These are phyloP conservation scores for Cantharellus anzutake DNA, from an alignment of 768 basidiomycete genomes.

Conservation along the genomic window DNA sequence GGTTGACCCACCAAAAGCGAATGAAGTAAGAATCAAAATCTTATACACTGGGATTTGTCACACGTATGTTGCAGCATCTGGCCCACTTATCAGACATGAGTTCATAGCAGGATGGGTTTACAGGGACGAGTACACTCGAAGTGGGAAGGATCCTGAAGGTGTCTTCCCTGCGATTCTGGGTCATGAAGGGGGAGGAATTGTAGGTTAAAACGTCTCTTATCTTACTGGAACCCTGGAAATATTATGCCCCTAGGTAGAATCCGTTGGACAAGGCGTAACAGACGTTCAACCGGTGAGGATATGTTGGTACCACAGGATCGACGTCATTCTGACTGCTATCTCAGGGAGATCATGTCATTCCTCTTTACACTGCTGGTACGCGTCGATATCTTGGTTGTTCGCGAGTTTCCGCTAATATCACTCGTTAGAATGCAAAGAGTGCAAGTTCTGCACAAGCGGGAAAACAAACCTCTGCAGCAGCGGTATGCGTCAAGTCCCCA, in stretches of 20 bases:
- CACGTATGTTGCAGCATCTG: constrained; percentile 25
- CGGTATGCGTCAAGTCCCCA: constrained; percentile 27
- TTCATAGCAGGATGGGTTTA: neutral
- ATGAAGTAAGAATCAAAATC: constrained; percentile 89
- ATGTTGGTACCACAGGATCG: neutral
- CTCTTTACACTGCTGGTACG: constrained; percentile 84
- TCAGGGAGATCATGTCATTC: constrained; percentile 90
- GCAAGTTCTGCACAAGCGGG: constrained; percentile 96
- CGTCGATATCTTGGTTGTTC: neutral
- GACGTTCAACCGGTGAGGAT: constrained; percentile 35
- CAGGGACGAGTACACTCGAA: constrained; percentile 83
- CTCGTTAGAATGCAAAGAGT: constrained; percentile 68
- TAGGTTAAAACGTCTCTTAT: constrained; percentile 20
- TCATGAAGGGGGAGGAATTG: constrained; percentile 85
- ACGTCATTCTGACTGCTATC: neutral
- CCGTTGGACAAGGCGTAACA: constrained; percentile 92
- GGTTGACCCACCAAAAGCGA: constrained; percentile 73
- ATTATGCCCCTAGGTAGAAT: constrained; percentile 52
- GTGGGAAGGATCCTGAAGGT: constrained; percentile 91
- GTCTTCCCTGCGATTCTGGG: constrained; percentile 85
- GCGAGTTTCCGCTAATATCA: neutral
- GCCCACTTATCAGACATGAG: neutral
- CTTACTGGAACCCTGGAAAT: neutral
- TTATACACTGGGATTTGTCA: constrained; percentile 94
- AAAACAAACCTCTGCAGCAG: constrained; percentile 98